Base-by-base conservation (phyloP, 257 asterid genomes). In the Solanum bukasovii region DNA sequence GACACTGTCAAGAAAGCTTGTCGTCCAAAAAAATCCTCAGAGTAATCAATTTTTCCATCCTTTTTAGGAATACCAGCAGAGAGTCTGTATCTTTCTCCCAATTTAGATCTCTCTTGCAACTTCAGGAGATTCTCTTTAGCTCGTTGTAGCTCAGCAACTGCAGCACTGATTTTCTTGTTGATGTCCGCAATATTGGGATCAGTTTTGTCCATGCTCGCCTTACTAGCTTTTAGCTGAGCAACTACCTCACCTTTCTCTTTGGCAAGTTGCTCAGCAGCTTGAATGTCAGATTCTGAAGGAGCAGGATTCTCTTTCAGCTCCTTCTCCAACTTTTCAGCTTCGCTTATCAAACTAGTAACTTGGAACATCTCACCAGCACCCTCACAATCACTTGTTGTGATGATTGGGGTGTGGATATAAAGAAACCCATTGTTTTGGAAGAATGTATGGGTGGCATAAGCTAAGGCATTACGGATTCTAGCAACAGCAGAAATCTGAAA, bases 331-430 rank as follows among this genome's bases (percentile, higher is more conserved):
- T 92, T 96, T 84, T 97, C 99, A 5, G 95, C 96, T 25, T 94
- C 97, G 29, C 75, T 92, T 25, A 97, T 59, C 73, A 96, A 61
- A 63, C 98, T 93, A 37, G 99, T 96, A 89, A 96, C 99, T 92
- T 97, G 98, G 88, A 97, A 97, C 99, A 97, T 97, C 94, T 97
- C 99, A 21, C 99, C 99, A 29, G 99, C 99, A 85, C 99, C 99
- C 93, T 97, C 99, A 87, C 99, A 97, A 88, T 97, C 99, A 90
- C 98, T 97, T 59, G 99, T 96, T 37, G 99, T 96, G 84, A 97
- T 88, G 71, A 97, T 95, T 65, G 99, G 99, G 63, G 99, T 97
- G 89, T 97, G 99, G 81, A 97, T 94, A 85, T 95, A 96, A 25
- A 97, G 95, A 90, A 97, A 97, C 6, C 95, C 95, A 86, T 97